phyloP scores from a whole-genome alignment of 176 grass and related monocot genomes.

The Rhynchospora tenuis region DNA sequence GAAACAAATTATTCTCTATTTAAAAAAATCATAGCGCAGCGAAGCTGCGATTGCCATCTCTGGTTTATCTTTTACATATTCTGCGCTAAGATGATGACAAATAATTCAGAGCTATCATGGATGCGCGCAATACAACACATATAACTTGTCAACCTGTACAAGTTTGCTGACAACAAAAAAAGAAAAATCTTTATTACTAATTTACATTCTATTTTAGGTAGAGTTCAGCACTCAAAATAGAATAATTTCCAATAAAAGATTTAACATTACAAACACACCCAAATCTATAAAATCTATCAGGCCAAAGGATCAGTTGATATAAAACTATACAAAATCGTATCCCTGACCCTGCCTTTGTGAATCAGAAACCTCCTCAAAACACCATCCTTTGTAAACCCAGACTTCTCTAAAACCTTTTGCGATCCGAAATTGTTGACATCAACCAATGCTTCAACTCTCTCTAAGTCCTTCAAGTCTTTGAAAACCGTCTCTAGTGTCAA shows the following conservation, averaged over 20 bases:
- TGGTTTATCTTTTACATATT: neutral
- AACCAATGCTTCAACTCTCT: constrained; percentile 24
- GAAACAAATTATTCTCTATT: too few relatives aligned
- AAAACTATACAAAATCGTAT: constrained; percentile 48
- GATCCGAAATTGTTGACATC: neutral
- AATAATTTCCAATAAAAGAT: too few relatives aligned
- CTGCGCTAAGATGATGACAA: neutral
- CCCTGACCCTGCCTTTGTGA: constrained; percentile 20
- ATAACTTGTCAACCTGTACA: neutral
- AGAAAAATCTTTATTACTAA: too few relatives aligned
- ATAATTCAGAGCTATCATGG: neutral
- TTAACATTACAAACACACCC: too few relatives aligned
- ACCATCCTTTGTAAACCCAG: constrained; percentile 53
- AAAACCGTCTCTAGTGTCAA: constrained; percentile 19
- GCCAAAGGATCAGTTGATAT: too few relatives aligned
- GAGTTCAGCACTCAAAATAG: too few relatives aligned
- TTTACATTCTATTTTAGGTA: too few relatives aligned
- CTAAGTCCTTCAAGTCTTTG: constrained; percentile 37
- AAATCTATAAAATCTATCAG: too few relatives aligned
- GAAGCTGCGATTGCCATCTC: too few relatives aligned
- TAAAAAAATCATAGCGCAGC: too few relatives aligned
- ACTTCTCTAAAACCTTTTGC: constrained; percentile 80
- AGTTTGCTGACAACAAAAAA: too few relatives aligned
- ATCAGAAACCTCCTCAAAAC: constrained; percentile 36
- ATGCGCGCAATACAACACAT: neutral